phyloP scores from a whole-genome alignment of 2,329 filamentous ascomycete species.

The Alternaria arborescens region DNA sequence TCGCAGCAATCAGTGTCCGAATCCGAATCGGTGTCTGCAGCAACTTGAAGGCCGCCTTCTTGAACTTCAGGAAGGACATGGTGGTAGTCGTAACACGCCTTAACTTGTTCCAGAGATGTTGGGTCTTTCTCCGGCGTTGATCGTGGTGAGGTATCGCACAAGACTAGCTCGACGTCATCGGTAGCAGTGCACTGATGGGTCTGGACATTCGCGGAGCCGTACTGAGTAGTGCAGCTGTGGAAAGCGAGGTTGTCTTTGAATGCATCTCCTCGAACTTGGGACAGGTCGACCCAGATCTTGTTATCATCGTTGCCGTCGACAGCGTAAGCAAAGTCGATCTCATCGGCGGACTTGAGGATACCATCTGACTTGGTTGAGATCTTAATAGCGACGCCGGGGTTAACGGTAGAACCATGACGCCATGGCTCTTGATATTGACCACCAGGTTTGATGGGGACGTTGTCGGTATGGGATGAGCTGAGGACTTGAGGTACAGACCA shows the following conservation, averaged over 20 bases:
- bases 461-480: conserved; percentile 23
- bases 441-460: conserved; percentile 27
- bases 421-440: conserved; percentile 35
- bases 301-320: conserved; percentile 23
- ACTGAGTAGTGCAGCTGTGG: conserved; percentile 27
- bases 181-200: conserved; percentile 27
- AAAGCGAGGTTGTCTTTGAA: conserved; percentile 25
- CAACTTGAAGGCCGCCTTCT: neutral
- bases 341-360: conserved; percentile 25
- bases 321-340: conserved; percentile 40
- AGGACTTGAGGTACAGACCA: conserved; percentile 31
- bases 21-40: neutral
- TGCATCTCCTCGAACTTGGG: conserved; percentile 21
- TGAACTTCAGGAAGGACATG: neutral
- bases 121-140: conserved; percentile 12
- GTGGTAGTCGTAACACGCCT: conserved; percentile 21
- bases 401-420: conserved; percentile 26
- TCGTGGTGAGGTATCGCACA: conserved; percentile 31
- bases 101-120: conserved; percentile 17
- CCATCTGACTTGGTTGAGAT: conserved; percentile 31
- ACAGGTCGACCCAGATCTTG: conserved; percentile 33
- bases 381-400: conserved; percentile 40
- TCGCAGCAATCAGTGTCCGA: neutral
- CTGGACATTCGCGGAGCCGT: conserved; percentile 17
- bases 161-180: conserved; percentile 37